phyloP scores from a whole-genome alignment of 768 basidiomycete species.

The Lentinula raphanica region DNA sequence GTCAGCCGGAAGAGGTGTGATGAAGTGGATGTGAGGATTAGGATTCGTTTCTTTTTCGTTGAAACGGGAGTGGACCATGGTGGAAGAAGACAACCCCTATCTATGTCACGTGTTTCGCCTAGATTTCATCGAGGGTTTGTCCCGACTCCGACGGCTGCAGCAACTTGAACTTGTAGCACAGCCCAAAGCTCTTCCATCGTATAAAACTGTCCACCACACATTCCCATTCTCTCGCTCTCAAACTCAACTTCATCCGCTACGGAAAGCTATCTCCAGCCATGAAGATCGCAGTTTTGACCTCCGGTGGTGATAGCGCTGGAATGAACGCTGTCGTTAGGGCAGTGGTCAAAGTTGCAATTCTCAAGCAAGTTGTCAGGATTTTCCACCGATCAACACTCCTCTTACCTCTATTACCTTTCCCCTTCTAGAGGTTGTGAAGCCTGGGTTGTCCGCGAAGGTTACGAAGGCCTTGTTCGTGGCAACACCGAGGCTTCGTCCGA shows the following conservation, averaged over 20 bases:
- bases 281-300: slow-evolving; percentile 93
- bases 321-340: slow-evolving; percentile 95
- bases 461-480: slow-evolving; percentile 96
- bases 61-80: slow-evolving; percentile 70
- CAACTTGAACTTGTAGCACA: too few relatives aligned
- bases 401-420: neutral
- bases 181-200: too few relatives aligned
- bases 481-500: slow-evolving; percentile 25
- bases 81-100: neutral
- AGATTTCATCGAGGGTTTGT: neutral
- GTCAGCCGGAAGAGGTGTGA: slow-evolving; percentile 45
- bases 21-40: slow-evolving; percentile 75
- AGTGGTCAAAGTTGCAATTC: slow-evolving; percentile 87
- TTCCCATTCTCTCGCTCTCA: neutral
- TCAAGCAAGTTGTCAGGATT: slow-evolving; percentile 55
- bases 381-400: neutral
- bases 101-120: neutral
- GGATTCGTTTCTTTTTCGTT: slow-evolving; percentile 70
- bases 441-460: slow-evolving; percentile 96
- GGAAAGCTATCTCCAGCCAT: slow-evolving; percentile 29
- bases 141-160: too few relatives aligned
- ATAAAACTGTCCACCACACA: too few relatives aligned
- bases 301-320: slow-evolving; percentile 96
- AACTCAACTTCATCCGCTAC: neutral
- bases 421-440: slow-evolving; percentile 82